These are phyloP conservation scores for Phytopythium litorale DNA, from an alignment of 352 stramenopile species.

Conservation along the genomic window DNA sequence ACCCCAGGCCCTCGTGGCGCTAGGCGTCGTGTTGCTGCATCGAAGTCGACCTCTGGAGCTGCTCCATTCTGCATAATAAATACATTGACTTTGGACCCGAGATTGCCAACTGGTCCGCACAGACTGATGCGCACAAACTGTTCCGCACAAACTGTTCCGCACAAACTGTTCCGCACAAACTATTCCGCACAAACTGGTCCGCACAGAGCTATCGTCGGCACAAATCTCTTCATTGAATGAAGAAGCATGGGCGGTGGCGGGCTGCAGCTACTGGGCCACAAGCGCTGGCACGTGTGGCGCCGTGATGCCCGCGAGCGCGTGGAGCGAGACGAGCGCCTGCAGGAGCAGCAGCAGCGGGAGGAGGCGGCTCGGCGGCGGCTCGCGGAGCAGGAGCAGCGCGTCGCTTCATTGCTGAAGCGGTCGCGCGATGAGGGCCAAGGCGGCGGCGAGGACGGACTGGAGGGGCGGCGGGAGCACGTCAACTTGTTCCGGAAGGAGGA, in stretches of 20 bases:
- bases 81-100: no score
- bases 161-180: no score
- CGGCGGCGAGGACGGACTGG: background rate
- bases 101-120: no score
- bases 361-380: conserved; percentile 15
- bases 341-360: conserved; percentile 24
- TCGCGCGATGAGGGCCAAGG: background rate
- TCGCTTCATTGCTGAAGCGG: conserved; percentile 18
- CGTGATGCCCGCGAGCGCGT: conserved; percentile 82
- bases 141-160: no score
- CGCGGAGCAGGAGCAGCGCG: conserved; percentile 34
- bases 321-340: conserved; percentile 43
- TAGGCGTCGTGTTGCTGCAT: no score
- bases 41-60: no score
- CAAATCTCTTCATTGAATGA: no score
- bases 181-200: no score
- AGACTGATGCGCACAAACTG: no score
- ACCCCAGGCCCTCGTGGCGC: no score
- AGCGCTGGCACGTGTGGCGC: conserved; percentile 87
- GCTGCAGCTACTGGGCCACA: conserved; percentile 65
- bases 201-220: no score
- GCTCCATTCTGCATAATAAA: no score
- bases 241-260: conserved; percentile 67
- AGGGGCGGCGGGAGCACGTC: conserved; percentile 15
- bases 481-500: conserved; percentile 40